phyloP scores from a whole-genome alignment of 129 eudicot species.

The Flaveria ramosissima region DNA sequence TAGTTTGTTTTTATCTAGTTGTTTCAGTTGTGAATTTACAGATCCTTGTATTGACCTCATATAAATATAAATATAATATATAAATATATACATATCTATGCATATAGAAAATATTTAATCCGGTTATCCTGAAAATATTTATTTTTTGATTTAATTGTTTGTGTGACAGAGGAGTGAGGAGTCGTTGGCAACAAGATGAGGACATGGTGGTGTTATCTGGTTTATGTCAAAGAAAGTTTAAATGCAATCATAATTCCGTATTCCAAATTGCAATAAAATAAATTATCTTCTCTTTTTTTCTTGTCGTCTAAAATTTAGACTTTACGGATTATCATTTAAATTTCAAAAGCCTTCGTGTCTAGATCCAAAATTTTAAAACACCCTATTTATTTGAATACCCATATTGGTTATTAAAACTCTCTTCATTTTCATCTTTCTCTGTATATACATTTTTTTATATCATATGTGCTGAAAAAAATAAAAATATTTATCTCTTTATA shows the following conservation, averaged over 20 bases:
- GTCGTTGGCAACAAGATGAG: slow-evolving; percentile 32
- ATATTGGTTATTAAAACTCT: no score
- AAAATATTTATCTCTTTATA: no score
- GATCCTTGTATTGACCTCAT: no score
- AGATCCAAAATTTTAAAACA: no score
- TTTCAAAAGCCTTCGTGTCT: no score
- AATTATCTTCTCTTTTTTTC: slow-evolving; percentile 11
- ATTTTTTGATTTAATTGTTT: background rate
- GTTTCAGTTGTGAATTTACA: no score
- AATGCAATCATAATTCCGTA: background rate
- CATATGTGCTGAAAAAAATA: no score
- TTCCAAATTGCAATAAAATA: slow-evolving; percentile 23
- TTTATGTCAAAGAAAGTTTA: background rate
- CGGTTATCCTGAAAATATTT: background rate
- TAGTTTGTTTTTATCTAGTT: no score
- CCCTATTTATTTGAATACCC: no score
- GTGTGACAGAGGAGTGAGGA: slow-evolving; percentile 11
- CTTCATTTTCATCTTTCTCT: no score
- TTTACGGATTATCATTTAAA: background rate
- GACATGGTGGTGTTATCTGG: slow-evolving; percentile 29
- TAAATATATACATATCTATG: background rate
- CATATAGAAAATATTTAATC: background rate
- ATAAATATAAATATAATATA: no score
- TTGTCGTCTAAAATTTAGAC: background rate
- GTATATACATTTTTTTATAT: no score